Evolutionary conservation across 352 stramenopile genomes (phyloP), one percentile per base, ranked within the genome.

Genomic region (Pythium brassicae): DNA sequence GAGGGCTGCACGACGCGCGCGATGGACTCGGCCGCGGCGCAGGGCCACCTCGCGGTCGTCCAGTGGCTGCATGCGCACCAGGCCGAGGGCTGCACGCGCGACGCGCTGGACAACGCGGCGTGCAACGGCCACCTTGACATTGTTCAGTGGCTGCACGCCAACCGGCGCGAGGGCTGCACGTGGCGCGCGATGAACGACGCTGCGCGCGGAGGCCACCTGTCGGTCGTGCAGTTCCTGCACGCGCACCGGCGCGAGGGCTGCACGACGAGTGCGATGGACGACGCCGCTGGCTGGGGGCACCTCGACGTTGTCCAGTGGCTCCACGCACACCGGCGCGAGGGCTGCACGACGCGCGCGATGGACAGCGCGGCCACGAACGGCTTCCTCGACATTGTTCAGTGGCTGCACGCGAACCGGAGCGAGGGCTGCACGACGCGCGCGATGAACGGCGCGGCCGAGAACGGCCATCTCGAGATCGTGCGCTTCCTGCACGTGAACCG

Each of bases 101-200:
- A 53, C 6, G 61, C 61, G 1, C 56, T 68, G 57, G 49, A 68
- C 34, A 42, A 56, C 23, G 61, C 61, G 11, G 50, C 50, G 7
- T 42, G 39, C 22, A 15, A 27, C 25, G 57, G 57, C 45, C 51
- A 56, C 20, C n/a, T 57, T 22, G 50, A 55, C 26, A 1, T 65
- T 14, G 35, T 66, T 0, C 27, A 56, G 17, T 66, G 56, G 61
- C 50, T 68, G 0, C 50, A 66, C 15, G 48, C 19, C 10, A 66
- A 66, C 29, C 32, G 60, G 4, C 17, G 15, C 2, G 60, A 66
- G 34, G 60, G 57, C n/a, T 66, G 60, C 46, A 60, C 60, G 46
- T 55, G 34, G 44, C 29, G 17, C 6, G 60, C 60, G 12, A 66
- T 66, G 60, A 53, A 66, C 22, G 50, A 42, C 22, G 46, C 55